phyloP scores from a whole-genome alignment of 2,329 filamentous ascomycete genomes.

The Daldinia sp. region DNA sequence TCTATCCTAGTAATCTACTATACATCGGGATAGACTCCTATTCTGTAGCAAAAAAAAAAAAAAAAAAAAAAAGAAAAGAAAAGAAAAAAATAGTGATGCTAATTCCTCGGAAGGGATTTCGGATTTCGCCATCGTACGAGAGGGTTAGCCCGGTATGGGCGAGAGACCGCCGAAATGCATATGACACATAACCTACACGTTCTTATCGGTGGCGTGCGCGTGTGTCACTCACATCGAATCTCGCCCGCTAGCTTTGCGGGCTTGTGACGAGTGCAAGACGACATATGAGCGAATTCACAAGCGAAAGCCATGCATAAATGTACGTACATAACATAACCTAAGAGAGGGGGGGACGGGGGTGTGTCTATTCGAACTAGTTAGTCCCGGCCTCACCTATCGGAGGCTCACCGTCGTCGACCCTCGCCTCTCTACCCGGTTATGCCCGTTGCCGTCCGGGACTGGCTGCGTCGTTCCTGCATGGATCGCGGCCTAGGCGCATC shows the following conservation, averaged over 20 bases:
- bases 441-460: slow-evolving; percentile 19
- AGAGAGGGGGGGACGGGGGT: too few relatives aligned
- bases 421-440: slow-evolving; percentile 18
- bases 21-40: not conserved
- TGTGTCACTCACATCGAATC: not conserved
- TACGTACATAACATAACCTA: not conserved
- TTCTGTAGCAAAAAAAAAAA: not conserved
- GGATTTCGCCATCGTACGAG: not conserved
- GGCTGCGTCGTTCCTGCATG: slow-evolving; percentile 36
- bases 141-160: not conserved
- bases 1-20: not conserved
- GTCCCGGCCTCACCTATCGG: slow-evolving; percentile 23
- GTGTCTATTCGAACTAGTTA: not conserved
- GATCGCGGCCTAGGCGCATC: slow-evolving; percentile 8
- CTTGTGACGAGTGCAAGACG: slow-evolving; percentile 16
- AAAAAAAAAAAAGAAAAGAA: not conserved
- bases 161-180: not conserved
- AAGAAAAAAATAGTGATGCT: not conserved
- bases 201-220: not conserved
- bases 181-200: not conserved
- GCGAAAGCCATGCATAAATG: not conserved
- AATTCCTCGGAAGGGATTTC: not conserved
- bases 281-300: not conserved
- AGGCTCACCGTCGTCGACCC: slow-evolving; percentile 12
- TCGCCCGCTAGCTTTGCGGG: slow-evolving; percentile 1